Evolutionary conservation across 2,329 filamentous ascomycete genomes (phyloP), one percentile per base, ranked within the genome.

Genomic region (Plectosphaerella sp.): DNA sequence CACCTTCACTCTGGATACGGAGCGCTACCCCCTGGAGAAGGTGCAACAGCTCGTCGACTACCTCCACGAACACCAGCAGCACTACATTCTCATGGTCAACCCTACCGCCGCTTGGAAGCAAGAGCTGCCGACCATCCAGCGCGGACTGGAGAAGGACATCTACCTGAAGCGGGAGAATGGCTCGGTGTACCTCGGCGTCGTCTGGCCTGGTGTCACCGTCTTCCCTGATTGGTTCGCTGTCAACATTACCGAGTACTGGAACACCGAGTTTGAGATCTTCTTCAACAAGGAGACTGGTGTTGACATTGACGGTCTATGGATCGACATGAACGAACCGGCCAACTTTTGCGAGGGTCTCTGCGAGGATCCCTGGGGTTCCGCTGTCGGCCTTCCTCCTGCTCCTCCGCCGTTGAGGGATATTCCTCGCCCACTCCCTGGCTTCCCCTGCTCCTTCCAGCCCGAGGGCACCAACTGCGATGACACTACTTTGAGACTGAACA

Each of bases 11-110:
- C 69, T 84, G 1, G 87, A 89, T 55, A 79, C 82, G 0, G 74
- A 83, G 3, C 72, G 85, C 33, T 89, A 85, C 62, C 79, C 85
- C 0, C 62, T 87, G 6, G 52, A 74, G 0, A 77, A 79, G 64
- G 79, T 91, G 73, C 83, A 80, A 37, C 78, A 87, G 58, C 69
- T 91, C 1, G 83, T 87, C 20, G 72, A 79, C 36, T 80, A 86
- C 20, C 76, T 94, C 0, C 88, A 91, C 61, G 65, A 70, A 7
- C 78, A 83, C 52, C 69, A 87, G 42, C 87, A 91, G 64, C 79
- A 87, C 46, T 89, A 89, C 57, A 78, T 90, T 28, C 71, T 92
- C 46, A 94, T 94, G 83, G 86, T 93, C 1, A 89, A 94, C 58
- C 86, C 87, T 3, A 82, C 83, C 1, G 74, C 78, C 16, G 74